These are phyloP conservation scores for Blastocystis sp. DNA, from an alignment of 352 stramenopile genomes.

Conservation along the genomic window DNA sequence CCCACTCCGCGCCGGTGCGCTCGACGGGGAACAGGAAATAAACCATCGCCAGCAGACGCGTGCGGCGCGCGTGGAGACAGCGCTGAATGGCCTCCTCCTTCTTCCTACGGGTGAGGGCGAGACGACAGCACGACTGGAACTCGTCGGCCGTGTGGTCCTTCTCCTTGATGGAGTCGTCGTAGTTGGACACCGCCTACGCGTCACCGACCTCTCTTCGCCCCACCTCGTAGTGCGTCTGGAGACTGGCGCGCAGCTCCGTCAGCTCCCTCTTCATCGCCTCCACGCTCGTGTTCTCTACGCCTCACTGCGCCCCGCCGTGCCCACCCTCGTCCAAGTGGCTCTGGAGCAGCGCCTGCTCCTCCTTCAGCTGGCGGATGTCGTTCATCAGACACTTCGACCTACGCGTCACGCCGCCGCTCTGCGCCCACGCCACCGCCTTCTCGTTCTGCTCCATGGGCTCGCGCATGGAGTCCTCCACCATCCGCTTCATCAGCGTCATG, in stretches of 20 bases:
- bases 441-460: slow-evolving; percentile 41
- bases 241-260: not conserved
- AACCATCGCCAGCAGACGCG: slow-evolving; percentile 60
- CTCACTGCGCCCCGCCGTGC: not conserved
- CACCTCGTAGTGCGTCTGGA: slow-evolving; percentile 28
- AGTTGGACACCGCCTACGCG: slow-evolving; percentile 45
- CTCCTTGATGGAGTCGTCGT: not conserved
- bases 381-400: slow-evolving; percentile 37
- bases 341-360: slow-evolving; percentile 20
- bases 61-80: slow-evolving; percentile 27
- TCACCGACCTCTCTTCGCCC: not conserved
- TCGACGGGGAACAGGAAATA: slow-evolving; percentile 37
- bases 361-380: slow-evolving; percentile 24
- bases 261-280: slow-evolving; percentile 12
- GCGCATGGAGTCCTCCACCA: slow-evolving; percentile 62
- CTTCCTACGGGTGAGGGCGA: not conserved
- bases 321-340: slow-evolving; percentile 29
- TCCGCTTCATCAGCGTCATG: slow-evolving; percentile 67
- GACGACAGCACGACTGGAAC: not conserved
- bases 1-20: not conserved
- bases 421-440: not conserved
- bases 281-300: slow-evolving; percentile 22
- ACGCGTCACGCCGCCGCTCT: not conserved
- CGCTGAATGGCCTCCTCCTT: not conserved
- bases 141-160: not conserved